Evolutionary conservation across 2,329 filamentous ascomycete genomes (phyloP).

Genomic region (Apiospora malaysiana): DNA sequence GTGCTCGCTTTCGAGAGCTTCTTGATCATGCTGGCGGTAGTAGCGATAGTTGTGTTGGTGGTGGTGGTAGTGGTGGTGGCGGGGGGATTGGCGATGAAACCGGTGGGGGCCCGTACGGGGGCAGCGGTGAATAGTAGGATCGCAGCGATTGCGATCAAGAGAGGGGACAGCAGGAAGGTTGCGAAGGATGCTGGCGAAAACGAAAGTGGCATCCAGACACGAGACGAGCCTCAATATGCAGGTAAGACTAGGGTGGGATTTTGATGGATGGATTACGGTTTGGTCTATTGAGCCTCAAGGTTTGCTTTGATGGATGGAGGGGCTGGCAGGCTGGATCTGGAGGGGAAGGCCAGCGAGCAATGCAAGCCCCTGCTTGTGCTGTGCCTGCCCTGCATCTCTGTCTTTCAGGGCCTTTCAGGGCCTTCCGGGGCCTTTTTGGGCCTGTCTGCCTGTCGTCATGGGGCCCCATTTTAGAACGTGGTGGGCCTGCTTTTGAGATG

Average conservation of each 20-base stretch:
- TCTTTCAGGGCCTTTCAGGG: background rate
- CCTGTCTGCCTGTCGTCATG: constrained; percentile 1
- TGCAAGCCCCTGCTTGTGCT: background rate
- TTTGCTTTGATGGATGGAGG: constrained; percentile 2
- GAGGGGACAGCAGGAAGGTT: background rate
- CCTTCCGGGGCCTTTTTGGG: background rate
- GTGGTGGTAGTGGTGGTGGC: background rate
- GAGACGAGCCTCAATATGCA: background rate
- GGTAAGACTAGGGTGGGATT: constrained; percentile 12
- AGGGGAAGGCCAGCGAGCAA: background rate
- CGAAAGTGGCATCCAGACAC: constrained; percentile 4
- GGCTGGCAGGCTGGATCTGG: background rate
- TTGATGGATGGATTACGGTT: background rate
- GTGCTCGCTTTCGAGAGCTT: constrained; percentile 40
- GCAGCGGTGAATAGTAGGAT: background rate
- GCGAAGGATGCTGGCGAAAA: background rate
- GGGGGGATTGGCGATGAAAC: background rate
- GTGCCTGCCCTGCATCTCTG: background rate
- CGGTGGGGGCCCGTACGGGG: background rate
- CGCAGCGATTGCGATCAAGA: constrained; percentile 20
- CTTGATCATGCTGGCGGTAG: constrained; percentile 27
- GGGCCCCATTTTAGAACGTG: constrained; percentile 3
- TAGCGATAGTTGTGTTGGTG: background rate
- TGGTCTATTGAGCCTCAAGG: constrained; percentile 6
- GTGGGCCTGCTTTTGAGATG: background rate